phyloP scores from a whole-genome alignment of 2,329 filamentous ascomycete genomes.

The Neofusicoccum umdonicola region DNA sequence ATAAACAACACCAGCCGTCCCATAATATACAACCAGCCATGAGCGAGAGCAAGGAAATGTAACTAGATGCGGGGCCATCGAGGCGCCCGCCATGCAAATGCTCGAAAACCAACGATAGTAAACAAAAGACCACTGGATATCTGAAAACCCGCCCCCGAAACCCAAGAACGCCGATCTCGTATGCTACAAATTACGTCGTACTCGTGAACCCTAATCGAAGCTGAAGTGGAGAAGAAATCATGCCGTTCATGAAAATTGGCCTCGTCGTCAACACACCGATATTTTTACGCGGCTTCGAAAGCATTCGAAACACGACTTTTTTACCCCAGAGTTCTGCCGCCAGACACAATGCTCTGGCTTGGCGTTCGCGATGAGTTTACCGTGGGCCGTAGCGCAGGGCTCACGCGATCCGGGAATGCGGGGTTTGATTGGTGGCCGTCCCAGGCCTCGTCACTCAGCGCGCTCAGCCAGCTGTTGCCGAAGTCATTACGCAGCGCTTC shows the following conservation, averaged over 20 bases:
- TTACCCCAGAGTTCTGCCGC: constrained; percentile 39
- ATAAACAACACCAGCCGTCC: constrained; percentile 6
- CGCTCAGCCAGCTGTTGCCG: constrained; percentile 82
- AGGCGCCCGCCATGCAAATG: constrained; percentile 16
- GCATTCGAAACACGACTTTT: constrained; percentile 12
- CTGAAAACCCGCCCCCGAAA: constrained; percentile 9
- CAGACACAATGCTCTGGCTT: constrained; percentile 40
- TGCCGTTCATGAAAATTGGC: constrained; percentile 14
- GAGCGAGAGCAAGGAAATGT: not conserved
- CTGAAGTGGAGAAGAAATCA: constrained; percentile 17
- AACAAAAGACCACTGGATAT: constrained; percentile 16
- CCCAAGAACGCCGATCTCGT: constrained; percentile 13
- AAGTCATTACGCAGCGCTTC: constrained; percentile 82
- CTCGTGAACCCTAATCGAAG: constrained; percentile 4
- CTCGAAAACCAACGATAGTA: constrained; percentile 13
- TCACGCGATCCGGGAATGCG: constrained; percentile 16
- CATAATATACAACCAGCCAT: constrained; percentile 14
- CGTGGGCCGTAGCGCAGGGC: constrained; percentile 31
- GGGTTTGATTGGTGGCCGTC: constrained; percentile 29
- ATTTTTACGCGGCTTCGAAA: constrained; percentile 1
- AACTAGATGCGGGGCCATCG: not conserved
- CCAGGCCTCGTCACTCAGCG: constrained; percentile 73
- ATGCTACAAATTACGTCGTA: constrained; percentile 18
- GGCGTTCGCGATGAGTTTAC: constrained; percentile 29
- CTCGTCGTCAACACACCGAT: not conserved